phyloP scores from a whole-genome alignment of 805 yeast species.

The baker's yeast (Saccharomyces cerevisiae) region DNA sequence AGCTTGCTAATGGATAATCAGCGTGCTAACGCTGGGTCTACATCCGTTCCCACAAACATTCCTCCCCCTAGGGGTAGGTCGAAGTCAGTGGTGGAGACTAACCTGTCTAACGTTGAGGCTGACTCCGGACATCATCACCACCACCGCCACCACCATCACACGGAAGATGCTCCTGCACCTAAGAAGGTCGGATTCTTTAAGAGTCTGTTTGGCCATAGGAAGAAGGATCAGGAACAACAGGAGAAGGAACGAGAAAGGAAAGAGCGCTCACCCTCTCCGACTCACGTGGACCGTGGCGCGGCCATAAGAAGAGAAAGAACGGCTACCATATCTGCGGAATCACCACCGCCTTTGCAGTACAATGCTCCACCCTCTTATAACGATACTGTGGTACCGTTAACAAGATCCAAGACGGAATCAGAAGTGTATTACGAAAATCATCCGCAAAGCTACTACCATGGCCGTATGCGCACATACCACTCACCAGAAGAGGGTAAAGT shows the following conservation, averaged over 20 bases:
- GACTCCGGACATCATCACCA: background rate
- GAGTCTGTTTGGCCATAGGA: constrained; percentile 28
- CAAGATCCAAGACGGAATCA: constrained; percentile 18
- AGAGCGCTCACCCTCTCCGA: background rate
- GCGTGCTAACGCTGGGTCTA: background rate
- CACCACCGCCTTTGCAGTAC: background rate
- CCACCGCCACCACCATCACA: constrained; percentile 1
- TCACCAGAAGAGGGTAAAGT: background rate
- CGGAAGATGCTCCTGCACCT: background rate
- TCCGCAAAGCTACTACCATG: constrained; percentile 4
- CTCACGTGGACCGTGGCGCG: background rate
- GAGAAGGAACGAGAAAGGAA: background rate
- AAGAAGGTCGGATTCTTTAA: constrained; percentile 31
- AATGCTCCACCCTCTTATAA: background rate
- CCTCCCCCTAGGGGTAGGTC: background rate
- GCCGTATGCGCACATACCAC: constrained; percentile 8
- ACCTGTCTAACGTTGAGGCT: background rate
- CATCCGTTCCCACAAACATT: background rate
- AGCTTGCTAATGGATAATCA: background rate
- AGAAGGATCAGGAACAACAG: constrained; percentile 6
- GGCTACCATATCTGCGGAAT: background rate
- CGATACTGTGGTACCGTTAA: constrained; percentile 5
- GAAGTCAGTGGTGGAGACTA: background rate
- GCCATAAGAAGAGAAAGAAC: constrained; percentile 7
- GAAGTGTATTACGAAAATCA: background rate